Base-by-base conservation (phyloP, 768 basidiomycete species). In the Stropharia rugosoannulata region DNA sequence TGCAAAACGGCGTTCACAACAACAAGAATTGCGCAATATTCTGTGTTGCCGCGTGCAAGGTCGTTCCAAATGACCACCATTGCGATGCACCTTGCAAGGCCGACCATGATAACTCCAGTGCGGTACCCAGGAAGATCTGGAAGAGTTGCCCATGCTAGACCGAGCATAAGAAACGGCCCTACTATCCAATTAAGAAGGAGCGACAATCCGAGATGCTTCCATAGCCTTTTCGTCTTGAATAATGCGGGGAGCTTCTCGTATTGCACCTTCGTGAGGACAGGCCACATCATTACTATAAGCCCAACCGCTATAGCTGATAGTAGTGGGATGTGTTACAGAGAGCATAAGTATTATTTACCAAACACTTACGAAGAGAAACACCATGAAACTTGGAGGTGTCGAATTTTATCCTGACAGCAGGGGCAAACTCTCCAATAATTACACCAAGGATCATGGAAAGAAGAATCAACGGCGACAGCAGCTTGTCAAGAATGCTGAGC, bases 211-310 rank as follows among this genome's bases (percentile, higher is more conserved):
- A 93, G 74, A 62, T 94, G 91, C 15, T 77, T 68, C 86, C 87
- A 91, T 7, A 93, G 69, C 1, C 71, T 68, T 8, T 70, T 60
- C 1, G 83, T 78, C 1, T 70, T 66, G 59, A 92, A 80, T 27
- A 90, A 67, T 9, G 65, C 55, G 0, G 85, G 85, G 1, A 94
- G 77, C 1, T 72, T 66, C 66, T 93, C 92, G 66, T 90, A 93
- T 64, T 87, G 86, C 9, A 92, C 86, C 70, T 85, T 86, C 43
- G 85, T 83, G 51, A 87, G 79, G 37, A 86, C 80, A 1, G 90
- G 92, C 88, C 89, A 92, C 88, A 93, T 93, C 80, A 94, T 94
- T 49, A 93, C 73, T 15, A 93, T 81, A 37, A 94, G 80, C 1
- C 91, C 93, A 40, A 93, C 75, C 13, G 86, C 86, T 44, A 93